Conservation (phyloP, 768 basidiomycete species). For the Lactarius sanguifluus region DNA sequence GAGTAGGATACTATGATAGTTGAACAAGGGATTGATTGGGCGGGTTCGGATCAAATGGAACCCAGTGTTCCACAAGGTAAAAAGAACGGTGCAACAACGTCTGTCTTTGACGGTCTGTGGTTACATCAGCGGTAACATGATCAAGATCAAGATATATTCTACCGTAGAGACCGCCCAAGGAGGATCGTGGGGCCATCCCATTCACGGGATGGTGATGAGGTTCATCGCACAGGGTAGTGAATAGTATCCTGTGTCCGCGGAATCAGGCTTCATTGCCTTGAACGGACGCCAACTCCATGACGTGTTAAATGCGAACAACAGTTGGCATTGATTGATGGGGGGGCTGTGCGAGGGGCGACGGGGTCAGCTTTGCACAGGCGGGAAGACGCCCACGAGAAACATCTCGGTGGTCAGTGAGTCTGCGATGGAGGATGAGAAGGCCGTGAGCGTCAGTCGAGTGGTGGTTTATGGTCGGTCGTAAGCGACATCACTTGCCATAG, state of each 20-base stretch:
- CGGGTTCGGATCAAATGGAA: not conserved
- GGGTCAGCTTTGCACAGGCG: not conserved
- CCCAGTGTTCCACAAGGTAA: not conserved
- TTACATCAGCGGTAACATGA: not conserved
- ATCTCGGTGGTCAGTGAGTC: not conserved
- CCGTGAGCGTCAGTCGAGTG: not conserved
- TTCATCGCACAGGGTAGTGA: too few relatives aligned
- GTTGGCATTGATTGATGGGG: constrained; percentile 8
- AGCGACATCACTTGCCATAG: too few relatives aligned
- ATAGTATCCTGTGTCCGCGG: not conserved
- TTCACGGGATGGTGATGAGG: not conserved
- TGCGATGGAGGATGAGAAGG: not conserved
- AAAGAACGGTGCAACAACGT: not conserved
- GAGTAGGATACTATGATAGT: not conserved
- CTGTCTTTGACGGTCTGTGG: not conserved
- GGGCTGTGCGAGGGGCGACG: constrained; percentile 10
- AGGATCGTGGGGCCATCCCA: not conserved
- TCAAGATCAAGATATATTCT: not conserved
- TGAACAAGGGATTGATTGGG: not conserved
- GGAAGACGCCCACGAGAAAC: not conserved
- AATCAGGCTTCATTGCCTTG: not conserved
- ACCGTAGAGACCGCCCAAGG: constrained; percentile 5
- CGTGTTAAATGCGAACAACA: too few relatives aligned
- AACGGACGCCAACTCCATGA: not conserved
- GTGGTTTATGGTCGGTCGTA: too few relatives aligned